Evolutionary conservation across 2,329 filamentous ascomycete species (phyloP).

Genomic region (Fusarium sp.): DNA sequence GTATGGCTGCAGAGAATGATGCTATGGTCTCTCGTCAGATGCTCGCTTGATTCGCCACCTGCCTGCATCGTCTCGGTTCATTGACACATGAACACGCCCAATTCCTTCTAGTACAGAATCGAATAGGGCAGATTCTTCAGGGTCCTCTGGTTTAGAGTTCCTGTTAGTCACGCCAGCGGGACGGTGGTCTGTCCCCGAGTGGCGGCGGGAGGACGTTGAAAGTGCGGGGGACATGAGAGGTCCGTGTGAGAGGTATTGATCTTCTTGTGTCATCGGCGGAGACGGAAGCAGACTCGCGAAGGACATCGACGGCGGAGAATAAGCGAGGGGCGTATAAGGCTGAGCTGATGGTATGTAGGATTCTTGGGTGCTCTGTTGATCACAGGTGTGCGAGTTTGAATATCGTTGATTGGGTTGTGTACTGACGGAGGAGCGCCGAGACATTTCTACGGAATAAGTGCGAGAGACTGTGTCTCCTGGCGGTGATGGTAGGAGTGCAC

Average conservation of each 20-base stretch:
- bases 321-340: constrained; percentile 28
- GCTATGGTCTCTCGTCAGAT: constrained; percentile 33
- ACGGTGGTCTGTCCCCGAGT: neutral
- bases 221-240: constrained; percentile 20
- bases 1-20: neutral
- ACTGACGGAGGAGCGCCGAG: neutral
- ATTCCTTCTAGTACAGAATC: constrained; percentile 54
- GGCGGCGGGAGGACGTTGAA: constrained; percentile 4
- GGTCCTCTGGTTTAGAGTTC: constrained; percentile 16
- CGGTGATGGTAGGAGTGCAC: constrained; percentile 27
- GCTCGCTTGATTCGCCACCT: constrained; percentile 55
- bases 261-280: constrained; percentile 38
- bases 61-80: constrained; percentile 54
- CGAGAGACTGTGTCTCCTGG: constrained; percentile 14
- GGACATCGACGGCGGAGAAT: constrained; percentile 34
- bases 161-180: neutral
- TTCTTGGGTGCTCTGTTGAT: constrained; percentile 12
- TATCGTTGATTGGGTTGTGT: neutral
- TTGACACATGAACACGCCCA: constrained; percentile 49
- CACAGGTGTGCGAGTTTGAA: constrained; percentile 7
- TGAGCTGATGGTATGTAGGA: constrained; percentile 43
- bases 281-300: constrained; percentile 38
- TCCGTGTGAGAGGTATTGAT: constrained; percentile 10
- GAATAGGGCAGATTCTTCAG: constrained; percentile 48
- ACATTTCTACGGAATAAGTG: constrained; percentile 4